Conservation (phyloP, 257 asterid species). For the Fraxinus cuspidata region DNA sequence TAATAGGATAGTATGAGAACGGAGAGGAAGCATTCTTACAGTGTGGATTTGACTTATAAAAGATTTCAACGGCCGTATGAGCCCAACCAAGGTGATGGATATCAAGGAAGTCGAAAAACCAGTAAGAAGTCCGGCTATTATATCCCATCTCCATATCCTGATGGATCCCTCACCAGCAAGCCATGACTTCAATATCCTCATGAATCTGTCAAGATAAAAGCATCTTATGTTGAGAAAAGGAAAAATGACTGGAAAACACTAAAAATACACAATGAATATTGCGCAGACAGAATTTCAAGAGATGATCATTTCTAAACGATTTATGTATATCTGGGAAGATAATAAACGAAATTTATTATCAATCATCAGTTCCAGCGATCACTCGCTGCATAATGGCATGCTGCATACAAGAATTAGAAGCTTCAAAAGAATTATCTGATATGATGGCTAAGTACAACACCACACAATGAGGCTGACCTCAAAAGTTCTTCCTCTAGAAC, state of each 20-base stretch:
- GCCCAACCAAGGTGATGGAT: constrained; percentile 42
- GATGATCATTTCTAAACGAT: too few relatives aligned
- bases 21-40: constrained; percentile 32
- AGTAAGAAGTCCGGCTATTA: constrained; percentile 54
- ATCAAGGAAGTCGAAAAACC: constrained; percentile 65
- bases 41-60: constrained; percentile 31
- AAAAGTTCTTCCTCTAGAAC: not conserved
- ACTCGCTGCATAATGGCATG: too few relatives aligned
- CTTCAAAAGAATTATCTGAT: not conserved
- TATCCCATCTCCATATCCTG: constrained; percentile 72
- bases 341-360: too few relatives aligned
- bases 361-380: too few relatives aligned
- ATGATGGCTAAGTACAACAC: not conserved
- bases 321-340: too few relatives aligned
- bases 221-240: constrained; percentile 15
- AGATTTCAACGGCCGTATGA: constrained; percentile 45
- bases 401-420: too few relatives aligned
- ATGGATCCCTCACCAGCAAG: constrained; percentile 33
- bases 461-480: not conserved
- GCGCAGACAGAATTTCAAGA: too few relatives aligned
- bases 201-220: constrained; percentile 52
- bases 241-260: not conserved
- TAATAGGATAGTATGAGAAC: constrained; percentile 35
- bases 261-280: too few relatives aligned
- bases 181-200: constrained; percentile 59